Evolutionary conservation across 1,139 yeast genomes (phyloP), one percentile per base, ranked within the genome.

Genomic region (Pichia sp.): DNA sequence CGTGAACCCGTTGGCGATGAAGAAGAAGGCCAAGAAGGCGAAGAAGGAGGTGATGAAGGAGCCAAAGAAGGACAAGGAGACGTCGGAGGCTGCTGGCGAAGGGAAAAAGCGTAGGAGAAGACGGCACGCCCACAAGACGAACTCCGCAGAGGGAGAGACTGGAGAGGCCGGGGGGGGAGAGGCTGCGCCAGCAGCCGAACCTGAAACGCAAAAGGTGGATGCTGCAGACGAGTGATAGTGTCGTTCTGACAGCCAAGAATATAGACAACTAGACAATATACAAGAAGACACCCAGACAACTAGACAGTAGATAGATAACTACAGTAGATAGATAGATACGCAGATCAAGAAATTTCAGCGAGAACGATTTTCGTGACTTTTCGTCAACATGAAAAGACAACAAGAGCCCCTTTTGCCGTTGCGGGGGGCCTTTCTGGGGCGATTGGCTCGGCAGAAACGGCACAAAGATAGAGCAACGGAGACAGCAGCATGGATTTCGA

Each of bases 41-140:
- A 88, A 79, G 24, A 89, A 96, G 73, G 74, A 88, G 44, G 89
- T 87, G 73, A 84, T 80, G 72, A 82, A 79, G 72, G 82, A 4
- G 17, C 34, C 79, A 72, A 67, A 12, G 48, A 17, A 14, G 31
- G 27, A 12, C 16, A n/a, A 10, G 24, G 38, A n/a, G 31, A 33
- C 17, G 67, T 60, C 68, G 9, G 69, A 64, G 69, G 66, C 50
- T 70, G 79, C 67, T 73, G 69, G 67, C 73, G 76, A 70, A 69
- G 56, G 53, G 31, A 68, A 68, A 62, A 70, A 70, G 64, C 71
- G 67, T 53, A 72, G 80, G 68, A 75, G 69, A 67, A 74, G 77
- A 69, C 71, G 65, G 54, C 78, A 72, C 55, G 67, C 64, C 55
- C 68, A 67, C 53, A 41, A 38, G 27, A 16, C 49, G 34, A 33